Evolutionary conservation across 768 basidiomycete species (phyloP).

Genomic region (Tulasnella sp.): DNA sequence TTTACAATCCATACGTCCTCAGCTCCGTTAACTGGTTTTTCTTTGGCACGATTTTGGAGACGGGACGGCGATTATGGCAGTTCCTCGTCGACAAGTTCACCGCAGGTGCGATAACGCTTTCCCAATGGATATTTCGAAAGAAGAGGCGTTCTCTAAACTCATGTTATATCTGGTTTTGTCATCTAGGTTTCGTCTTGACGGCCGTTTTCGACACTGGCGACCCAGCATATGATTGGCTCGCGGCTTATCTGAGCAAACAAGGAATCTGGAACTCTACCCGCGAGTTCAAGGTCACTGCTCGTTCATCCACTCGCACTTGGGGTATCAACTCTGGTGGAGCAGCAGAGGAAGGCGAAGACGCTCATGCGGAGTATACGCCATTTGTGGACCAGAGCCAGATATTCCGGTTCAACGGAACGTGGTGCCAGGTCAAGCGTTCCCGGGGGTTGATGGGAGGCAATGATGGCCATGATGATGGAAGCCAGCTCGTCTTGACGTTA

Average conservation of each 20-base stretch:
- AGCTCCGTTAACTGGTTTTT: constrained; percentile 29
- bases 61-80: constrained; percentile 28
- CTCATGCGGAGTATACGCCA: constrained; percentile 15
- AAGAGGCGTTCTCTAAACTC: not conserved
- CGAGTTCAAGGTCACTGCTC: constrained; percentile 43
- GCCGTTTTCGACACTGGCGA: constrained; percentile 48
- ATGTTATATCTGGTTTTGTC: not conserved
- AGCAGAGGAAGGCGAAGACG: constrained; percentile 14
- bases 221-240: constrained; percentile 50
- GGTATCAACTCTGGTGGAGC: constrained; percentile 33
- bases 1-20: constrained; percentile 15
- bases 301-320: constrained; percentile 43
- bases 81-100: constrained; percentile 22
- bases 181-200: constrained; percentile 44
- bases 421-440: constrained; percentile 33
- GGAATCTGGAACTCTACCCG: constrained; percentile 44
- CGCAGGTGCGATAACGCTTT: not conserved
- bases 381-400: constrained; percentile 17
- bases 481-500: constrained; percentile 26
- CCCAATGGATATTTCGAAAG: not conserved
- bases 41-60: constrained; percentile 32
- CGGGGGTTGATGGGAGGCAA: constrained; percentile 17
- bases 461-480: constrained; percentile 20
- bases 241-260: constrained; percentile 44
- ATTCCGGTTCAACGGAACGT: constrained; percentile 18